A percentile compares a stretch with the other conserved stretches of the same genome.
Conservation (phyloP, 2,329 filamentous ascomycete genomes). For the Scedosporium minutisporum region DNA sequence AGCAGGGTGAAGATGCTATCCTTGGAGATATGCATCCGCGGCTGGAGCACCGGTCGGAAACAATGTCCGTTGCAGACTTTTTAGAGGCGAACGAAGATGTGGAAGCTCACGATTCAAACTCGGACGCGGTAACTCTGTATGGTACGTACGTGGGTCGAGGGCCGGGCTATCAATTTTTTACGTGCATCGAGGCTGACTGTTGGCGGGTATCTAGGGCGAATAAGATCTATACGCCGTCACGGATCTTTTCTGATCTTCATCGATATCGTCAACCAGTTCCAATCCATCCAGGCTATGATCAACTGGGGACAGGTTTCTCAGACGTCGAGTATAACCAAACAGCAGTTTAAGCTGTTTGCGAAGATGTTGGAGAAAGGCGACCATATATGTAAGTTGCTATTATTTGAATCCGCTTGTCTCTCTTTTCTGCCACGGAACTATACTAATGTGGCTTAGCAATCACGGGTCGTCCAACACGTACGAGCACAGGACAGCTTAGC, state of each 20-base stretch:
- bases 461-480: slow-evolving; percentile 60
- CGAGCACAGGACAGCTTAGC: slow-evolving; percentile 65
- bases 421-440: slow-evolving; percentile 11
- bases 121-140: slow-evolving; percentile 15
- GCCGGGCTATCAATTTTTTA: too few species aligned
- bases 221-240: slow-evolving; percentile 59
- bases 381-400: slow-evolving; percentile 58
- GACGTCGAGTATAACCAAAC: slow-evolving; percentile 22
- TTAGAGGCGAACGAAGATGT: slow-evolving; percentile 6
- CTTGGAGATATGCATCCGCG: slow-evolving; percentile 8
- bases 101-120: neutral
- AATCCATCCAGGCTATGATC: slow-evolving; percentile 66
- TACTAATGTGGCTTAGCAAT: slow-evolving; percentile 41
- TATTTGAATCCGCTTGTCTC: slow-evolving; percentile 8
- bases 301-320: slow-evolving; percentile 42
- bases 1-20: slow-evolving; percentile 10
- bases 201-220: slow-evolving; percentile 48
- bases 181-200: slow-evolving; percentile 18
- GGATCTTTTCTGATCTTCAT: slow-evolving; percentile 78
- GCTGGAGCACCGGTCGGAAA: slow-evolving; percentile 8
- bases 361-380: slow-evolving; percentile 70
- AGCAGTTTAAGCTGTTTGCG: slow-evolving; percentile 49
- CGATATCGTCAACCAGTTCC: slow-evolving; percentile 64
- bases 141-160: slow-evolving; percentile 11
- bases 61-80: slow-evolving; percentile 12